These are phyloP conservation scores for Plasmodium blacklocki DNA, from an alignment of 169 alveolate genomes.

Conservation along the genomic window DNA sequence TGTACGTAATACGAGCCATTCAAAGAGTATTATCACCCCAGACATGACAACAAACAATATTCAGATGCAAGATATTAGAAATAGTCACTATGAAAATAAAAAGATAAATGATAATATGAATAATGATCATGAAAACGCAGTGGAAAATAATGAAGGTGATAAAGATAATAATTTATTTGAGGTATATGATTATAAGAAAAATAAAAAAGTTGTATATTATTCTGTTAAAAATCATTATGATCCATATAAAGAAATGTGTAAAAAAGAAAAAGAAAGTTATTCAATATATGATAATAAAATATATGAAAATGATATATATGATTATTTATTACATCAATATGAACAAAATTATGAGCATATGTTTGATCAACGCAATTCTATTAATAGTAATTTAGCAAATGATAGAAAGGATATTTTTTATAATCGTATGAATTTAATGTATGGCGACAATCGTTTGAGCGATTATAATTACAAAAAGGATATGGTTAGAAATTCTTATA, in stretches of 20 bases:
- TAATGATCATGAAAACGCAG: neutral
- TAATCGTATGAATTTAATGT: neutral
- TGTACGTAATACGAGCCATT: neutral
- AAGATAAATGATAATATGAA: too few species aligned
- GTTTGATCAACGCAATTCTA: slow-evolving; percentile 3
- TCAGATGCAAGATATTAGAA: neutral
- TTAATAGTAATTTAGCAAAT: neutral
- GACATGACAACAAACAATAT: neutral
- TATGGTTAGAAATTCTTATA: neutral
- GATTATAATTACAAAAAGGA: neutral
- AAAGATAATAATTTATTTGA: slow-evolving; percentile 40
- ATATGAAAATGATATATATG: slow-evolving; percentile 63
- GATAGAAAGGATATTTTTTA: slow-evolving; percentile 21
- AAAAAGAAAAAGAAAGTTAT: slow-evolving; percentile 25
- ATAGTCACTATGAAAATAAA: neutral
- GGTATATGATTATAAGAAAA: slow-evolving; percentile 43
- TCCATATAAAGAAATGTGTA: slow-evolving; percentile 45
- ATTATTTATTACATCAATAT: slow-evolving; percentile 48
- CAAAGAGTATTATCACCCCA: too few species aligned
- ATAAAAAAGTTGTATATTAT: slow-evolving; percentile 47
- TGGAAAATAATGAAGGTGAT: neutral
- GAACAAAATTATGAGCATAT: slow-evolving; percentile 27
- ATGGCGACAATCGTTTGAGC: neutral
- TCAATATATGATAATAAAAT: slow-evolving; percentile 11
- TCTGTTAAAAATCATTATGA: slow-evolving; percentile 56